These are phyloP conservation scores for Waltiozyma sp. DNA, from an alignment of 1,139 yeast genomes.

Conservation along the genomic window DNA sequence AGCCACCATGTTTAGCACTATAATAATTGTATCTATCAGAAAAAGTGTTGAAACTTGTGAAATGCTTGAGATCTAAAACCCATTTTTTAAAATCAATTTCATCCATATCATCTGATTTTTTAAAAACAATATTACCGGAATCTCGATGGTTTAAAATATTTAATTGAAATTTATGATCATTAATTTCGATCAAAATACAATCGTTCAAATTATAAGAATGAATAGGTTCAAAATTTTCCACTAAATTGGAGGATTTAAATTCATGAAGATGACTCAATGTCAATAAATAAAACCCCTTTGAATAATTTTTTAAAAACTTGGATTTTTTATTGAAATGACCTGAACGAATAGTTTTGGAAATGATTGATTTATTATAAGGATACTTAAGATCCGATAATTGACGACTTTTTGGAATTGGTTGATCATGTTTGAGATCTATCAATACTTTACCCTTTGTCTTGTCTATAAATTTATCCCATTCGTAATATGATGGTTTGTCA, in stretches of 20 bases:
- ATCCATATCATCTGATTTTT: slow-evolving; percentile 21
- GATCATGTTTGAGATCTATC: slow-evolving; percentile 33
- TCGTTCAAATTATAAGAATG: slow-evolving; percentile 31
- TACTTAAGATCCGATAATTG: slow-evolving; percentile 37
- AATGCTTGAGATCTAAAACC: slow-evolving; percentile 32
- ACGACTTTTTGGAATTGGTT: slow-evolving; percentile 34
- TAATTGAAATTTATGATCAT: slow-evolving; percentile 22
- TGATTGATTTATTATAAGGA: slow-evolving; percentile 40
- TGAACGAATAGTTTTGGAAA: slow-evolving; percentile 39
- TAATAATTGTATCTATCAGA: slow-evolving; percentile 23
- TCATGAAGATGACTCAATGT: slow-evolving; percentile 67
- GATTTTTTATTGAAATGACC: slow-evolving; percentile 50
- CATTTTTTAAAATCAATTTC: slow-evolving; percentile 30
- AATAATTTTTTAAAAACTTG: slow-evolving; percentile 52
- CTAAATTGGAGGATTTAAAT: slow-evolving; percentile 52
- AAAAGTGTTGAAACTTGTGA: slow-evolving; percentile 25
- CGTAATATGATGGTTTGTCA: slow-evolving; percentile 49
- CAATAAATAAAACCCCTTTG: slow-evolving; percentile 59
- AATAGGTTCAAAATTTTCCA: slow-evolving; percentile 35
- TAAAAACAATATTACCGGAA: slow-evolving; percentile 13
- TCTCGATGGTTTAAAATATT: slow-evolving; percentile 7
- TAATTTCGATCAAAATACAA: slow-evolving; percentile 24
- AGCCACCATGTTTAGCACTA: background rate
- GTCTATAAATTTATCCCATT: slow-evolving; percentile 63
- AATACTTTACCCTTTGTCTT: slow-evolving; percentile 35